These are phyloP conservation scores for Sonneratia caseolaris DNA, from an alignment of 345 rosid species.

Conservation along the genomic window DNA sequence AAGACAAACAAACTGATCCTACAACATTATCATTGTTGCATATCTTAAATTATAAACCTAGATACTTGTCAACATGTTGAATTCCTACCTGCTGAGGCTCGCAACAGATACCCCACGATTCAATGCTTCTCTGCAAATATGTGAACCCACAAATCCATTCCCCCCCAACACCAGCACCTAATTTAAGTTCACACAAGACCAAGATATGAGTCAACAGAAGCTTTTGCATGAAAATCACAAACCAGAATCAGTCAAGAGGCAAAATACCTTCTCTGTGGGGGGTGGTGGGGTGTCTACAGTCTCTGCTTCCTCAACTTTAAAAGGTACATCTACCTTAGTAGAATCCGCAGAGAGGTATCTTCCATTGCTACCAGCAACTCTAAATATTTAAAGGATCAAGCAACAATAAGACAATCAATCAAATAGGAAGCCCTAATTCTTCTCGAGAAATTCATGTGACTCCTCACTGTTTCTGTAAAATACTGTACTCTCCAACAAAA, in stretches of 20 bases:
- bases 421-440: neutral
- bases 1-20: neutral
- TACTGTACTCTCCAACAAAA: too few species aligned
- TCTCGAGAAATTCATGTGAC: too few species aligned
- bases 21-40: neutral
- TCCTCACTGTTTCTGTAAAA: too few species aligned
- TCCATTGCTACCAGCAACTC: conserved; percentile 24
- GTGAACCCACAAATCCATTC: conserved; percentile 96
- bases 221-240: neutral
- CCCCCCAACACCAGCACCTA: conserved; percentile 97
- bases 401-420: neutral
- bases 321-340: conserved; percentile 62
- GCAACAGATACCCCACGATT: conserved; percentile 62
- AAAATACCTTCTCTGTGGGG: conserved; percentile 57
- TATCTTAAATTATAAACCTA: neutral
- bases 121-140: conserved; percentile 78
- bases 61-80: neutral
- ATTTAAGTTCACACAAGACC: conserved; percentile 9
- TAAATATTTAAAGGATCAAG: neutral
- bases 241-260: neutral
- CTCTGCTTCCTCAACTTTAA: conserved; percentile 84
- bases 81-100: conserved; percentile 84
- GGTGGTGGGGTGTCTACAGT: conserved; percentile 74
- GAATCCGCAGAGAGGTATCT: conserved; percentile 64
- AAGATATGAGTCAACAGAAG: neutral